These are phyloP conservation scores for Sporothrix inflata DNA, from an alignment of 2,329 filamentous ascomycete genomes.

Conservation along the genomic window DNA sequence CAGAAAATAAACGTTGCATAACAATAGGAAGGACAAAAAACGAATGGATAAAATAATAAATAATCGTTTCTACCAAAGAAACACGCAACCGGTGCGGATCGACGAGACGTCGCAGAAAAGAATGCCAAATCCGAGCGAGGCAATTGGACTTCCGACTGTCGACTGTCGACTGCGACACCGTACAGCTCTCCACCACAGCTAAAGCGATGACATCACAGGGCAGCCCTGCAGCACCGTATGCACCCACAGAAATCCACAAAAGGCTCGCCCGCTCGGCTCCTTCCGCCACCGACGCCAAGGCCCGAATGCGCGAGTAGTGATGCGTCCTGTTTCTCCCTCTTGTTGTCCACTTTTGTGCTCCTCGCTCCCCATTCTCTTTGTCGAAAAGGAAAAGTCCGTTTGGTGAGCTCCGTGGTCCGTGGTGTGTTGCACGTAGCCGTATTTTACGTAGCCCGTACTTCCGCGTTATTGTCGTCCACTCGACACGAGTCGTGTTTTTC, in stretches of 20 bases:
- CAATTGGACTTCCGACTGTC: not conserved
- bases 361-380: not conserved
- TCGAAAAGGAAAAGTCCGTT: not conserved
- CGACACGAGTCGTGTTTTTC: not conserved
- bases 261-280: conserved; percentile 8
- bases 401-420: not conserved
- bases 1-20: too few relatives aligned
- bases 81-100: too few relatives aligned
- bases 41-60: too few relatives aligned
- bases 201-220: conserved; percentile 9
- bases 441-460: too few relatives aligned
- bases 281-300: conserved; percentile 17
- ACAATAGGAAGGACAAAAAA: too few relatives aligned
- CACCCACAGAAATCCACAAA: not conserved
- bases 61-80: too few relatives aligned
- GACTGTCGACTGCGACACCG: not conserved
- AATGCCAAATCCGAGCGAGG: not conserved
- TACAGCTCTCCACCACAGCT: not conserved
- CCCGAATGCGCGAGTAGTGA: conserved; percentile 14
- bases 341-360: not conserved
- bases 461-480: not conserved
- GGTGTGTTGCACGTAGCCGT: not conserved
- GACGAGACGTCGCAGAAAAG: too few relatives aligned
- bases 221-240: not conserved
- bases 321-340: not conserved